Base-by-base conservation (phyloP, 257 asterid species). In the Phtheirospermum japonicum region DNA sequence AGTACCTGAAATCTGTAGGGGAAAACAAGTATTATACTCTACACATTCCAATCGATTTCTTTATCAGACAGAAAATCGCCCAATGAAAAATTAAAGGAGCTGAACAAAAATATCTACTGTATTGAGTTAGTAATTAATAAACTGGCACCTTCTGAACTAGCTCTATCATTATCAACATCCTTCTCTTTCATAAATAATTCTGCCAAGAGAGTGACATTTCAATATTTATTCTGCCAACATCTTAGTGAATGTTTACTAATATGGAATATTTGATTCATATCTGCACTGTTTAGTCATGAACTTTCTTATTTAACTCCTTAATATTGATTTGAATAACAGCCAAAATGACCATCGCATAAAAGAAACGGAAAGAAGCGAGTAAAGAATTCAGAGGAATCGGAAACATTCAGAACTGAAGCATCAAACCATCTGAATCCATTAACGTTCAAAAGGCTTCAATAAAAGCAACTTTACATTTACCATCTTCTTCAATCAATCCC, bases 1-100 rank as follows among this genome's bases (percentile, higher is more conserved):
- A 57, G 96, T 90, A 31, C 97, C 97, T 12, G 97, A 90, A 63
- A 90, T 90, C 97, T 90, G 95, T 59, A 19, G 56, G 63, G 33
- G 26, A 19, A 19, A 49, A 49, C 59, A 63, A 39, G 17, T 31
- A 9, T 55, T 16, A 43, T 4, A 42, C 28, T 23, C 7, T 30
- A 31, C 69, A 49, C 48, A 55, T 64, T 59, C 30, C 66, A 16
- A 54, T 17, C 36, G 11, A 20, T 19, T 20, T 43, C 58, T 43
- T 20, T 12, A 31, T 9, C 4, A 13, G 46, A 34, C 4, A 55
- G 51, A 33, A 45, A 52, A 39, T 8, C 4, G 2, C 7, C 36
- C 10, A 7, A 20, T 6, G 5, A 64, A 19, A 17, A 6, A 53
- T 32, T n/a, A 55, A 19, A 45, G n/a, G 52, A 56, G 46, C 28